These are phyloP conservation scores for Pyrenopolyporus hunteri DNA, from an alignment of 495 filamentous ascomycete genomes.

Conservation along the genomic window DNA sequence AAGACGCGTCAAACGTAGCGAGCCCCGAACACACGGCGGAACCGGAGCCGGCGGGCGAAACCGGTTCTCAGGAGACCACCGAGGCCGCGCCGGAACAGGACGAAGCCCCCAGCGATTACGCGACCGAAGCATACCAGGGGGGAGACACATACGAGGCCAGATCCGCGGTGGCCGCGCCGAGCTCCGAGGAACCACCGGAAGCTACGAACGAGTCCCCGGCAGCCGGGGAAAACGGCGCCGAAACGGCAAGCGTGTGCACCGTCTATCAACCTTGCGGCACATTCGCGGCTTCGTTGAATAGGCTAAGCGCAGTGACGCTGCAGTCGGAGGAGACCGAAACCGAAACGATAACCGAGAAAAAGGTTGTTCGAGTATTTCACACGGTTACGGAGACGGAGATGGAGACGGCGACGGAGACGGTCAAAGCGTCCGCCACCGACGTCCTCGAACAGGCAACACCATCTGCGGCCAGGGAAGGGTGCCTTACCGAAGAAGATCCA, in stretches of 20 bases:
- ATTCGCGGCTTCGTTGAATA: conserved; percentile 1
- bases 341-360: conserved; percentile 41
- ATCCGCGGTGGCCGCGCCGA: not conserved
- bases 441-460: not conserved
- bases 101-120: not conserved
- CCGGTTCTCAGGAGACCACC: not conserved
- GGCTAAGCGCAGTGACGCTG: not conserved
- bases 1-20: not conserved
- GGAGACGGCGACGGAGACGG: conserved; percentile 30
- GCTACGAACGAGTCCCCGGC: not conserved
- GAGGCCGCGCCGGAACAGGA: not conserved
- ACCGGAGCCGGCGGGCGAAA: not conserved
- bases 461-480: conserved; percentile 23
- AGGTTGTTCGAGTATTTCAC: conserved; percentile 45
- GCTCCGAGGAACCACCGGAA: not conserved
- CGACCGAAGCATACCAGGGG: too few species aligned
- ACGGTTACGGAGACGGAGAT: conserved; percentile 47
- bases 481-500: not conserved
- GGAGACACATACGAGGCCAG: not conserved
- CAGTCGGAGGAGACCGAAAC: conserved; percentile 31
- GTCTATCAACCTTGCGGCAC: conserved; percentile 38
- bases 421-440: conserved; percentile 37
- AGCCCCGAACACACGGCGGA: not conserved
- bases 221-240: conserved; percentile 1
- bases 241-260: conserved; percentile 14